A percentile compares a stretch with the other conserved stretches of the same genome.
Conservation (phyloP, 2,329 filamentous ascomycete species). For the Botrytis tulipae region DNA sequence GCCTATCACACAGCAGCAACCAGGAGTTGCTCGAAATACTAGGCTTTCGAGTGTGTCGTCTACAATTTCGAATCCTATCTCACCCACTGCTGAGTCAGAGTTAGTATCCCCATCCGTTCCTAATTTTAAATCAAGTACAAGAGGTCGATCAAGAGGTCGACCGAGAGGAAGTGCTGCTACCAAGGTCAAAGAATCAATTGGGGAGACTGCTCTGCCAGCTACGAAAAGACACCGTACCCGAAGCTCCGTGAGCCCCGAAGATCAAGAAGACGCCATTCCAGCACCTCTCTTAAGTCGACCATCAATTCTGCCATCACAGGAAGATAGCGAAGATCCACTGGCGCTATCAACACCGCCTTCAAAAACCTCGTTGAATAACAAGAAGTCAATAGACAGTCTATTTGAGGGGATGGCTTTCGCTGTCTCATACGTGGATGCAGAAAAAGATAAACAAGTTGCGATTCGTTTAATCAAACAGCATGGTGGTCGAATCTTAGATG, state of each 20-base stretch:
- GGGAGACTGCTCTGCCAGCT: neutral
- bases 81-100: slow-evolving; percentile 1
- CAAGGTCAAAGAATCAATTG: neutral
- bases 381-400: slow-evolving; percentile 40
- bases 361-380: neutral
- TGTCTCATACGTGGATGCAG: slow-evolving; percentile 64
- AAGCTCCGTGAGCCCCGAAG: neutral
- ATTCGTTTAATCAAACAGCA: slow-evolving; percentile 63
- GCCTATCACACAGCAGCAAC: neutral
- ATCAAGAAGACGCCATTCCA: slow-evolving; percentile 12
- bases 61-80: neutral
- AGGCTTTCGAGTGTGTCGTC: slow-evolving; percentile 4
- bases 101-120: neutral
- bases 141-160: neutral
- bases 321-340: slow-evolving; percentile 33
- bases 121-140: neutral
- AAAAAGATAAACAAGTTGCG: slow-evolving; percentile 55
- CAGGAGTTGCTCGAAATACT: neutral
- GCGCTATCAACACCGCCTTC: slow-evolving; percentile 18
- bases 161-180: neutral
- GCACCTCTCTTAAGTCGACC: slow-evolving; percentile 29
- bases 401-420: slow-evolving; percentile 87
- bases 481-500: slow-evolving; percentile 68
- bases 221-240: slow-evolving; percentile 6
- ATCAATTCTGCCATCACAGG: slow-evolving; percentile 21